phyloP scores from a whole-genome alignment of 352 stramenopile species.

The Pythium pyrilobum region DNA sequence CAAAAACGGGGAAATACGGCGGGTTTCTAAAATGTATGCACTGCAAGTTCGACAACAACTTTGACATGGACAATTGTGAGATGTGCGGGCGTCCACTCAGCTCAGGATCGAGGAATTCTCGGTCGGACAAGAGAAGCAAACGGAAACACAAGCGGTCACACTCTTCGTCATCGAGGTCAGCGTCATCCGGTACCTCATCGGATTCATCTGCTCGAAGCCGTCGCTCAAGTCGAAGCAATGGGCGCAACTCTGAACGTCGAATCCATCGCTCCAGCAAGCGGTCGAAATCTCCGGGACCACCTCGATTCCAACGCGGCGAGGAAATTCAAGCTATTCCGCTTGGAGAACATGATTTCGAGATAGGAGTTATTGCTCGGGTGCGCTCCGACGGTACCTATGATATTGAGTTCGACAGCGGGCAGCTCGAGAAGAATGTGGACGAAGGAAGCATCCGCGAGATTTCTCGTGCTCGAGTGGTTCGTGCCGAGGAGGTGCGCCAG shows the following conservation, averaged over 20 bases:
- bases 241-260: slow-evolving; percentile 27
- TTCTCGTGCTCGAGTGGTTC: slow-evolving; percentile 29
- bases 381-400: slow-evolving; percentile 56
- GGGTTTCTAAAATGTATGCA: slow-evolving; percentile 54
- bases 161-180: slow-evolving; percentile 28
- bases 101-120: slow-evolving; percentile 27
- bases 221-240: slow-evolving; percentile 24
- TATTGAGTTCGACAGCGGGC: slow-evolving; percentile 59
- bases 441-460: slow-evolving; percentile 39
- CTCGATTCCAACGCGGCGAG: slow-evolving; percentile 45
- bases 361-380: slow-evolving; percentile 44
- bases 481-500: slow-evolving; percentile 18
- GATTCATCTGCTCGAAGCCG: slow-evolving; percentile 19
- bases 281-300: slow-evolving; percentile 8
- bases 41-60: slow-evolving; percentile 79
- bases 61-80: slow-evolving; percentile 59
- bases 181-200: slow-evolving; percentile 28
- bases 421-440: slow-evolving; percentile 51
- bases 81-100: slow-evolving; percentile 50
- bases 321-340: slow-evolving; percentile 59
- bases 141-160: slow-evolving; percentile 30
- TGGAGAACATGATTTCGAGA: slow-evolving; percentile 35
- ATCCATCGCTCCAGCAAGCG: slow-evolving; percentile 9
- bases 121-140: slow-evolving; percentile 26
- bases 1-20: slow-evolving; percentile 35